Evolutionary conservation across 768 basidiomycete genomes (phyloP).

Genomic region (Pisolithus orientalis): DNA sequence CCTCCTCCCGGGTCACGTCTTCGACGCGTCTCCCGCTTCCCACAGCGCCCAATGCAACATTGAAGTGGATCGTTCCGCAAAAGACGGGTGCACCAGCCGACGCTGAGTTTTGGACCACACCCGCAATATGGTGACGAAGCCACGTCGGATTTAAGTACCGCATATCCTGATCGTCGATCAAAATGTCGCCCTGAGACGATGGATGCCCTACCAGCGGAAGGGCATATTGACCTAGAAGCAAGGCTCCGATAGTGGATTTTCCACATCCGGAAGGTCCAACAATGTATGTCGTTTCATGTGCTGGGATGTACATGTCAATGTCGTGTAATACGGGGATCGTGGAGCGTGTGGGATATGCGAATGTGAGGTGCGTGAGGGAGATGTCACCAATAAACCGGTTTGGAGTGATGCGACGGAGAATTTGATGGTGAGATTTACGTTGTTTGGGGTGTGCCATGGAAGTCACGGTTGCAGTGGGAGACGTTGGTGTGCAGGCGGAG

Average conservation of each 20-base stretch:
- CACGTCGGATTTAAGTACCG: constrained; percentile 65
- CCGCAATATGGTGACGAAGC: constrained; percentile 63
- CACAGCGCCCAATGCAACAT: constrained; percentile 73
- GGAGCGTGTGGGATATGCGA: constrained; percentile 71
- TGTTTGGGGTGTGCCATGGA: constrained; percentile 2
- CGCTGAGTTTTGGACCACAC: constrained; percentile 74
- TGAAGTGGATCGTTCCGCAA: constrained; percentile 76
- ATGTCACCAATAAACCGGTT: constrained; percentile 64
- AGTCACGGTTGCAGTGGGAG: neutral
- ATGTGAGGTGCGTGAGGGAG: constrained; percentile 50
- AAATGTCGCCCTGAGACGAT: constrained; percentile 46
- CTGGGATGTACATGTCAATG: constrained; percentile 63
- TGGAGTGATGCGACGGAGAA: constrained; percentile 63
- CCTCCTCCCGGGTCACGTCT: constrained; percentile 58
- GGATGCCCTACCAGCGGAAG: constrained; percentile 27
- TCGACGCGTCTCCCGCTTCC: constrained; percentile 38
- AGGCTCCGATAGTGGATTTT: constrained; percentile 64
- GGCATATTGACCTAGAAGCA: constrained; percentile 68
- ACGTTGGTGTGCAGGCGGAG: constrained; percentile 18
- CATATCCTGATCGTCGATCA: constrained; percentile 80
- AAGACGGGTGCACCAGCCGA: constrained; percentile 42
- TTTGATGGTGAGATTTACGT: constrained; percentile 8
- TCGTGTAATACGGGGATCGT: constrained; percentile 50
- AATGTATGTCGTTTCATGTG: constrained; percentile 70
- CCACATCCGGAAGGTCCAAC: constrained; percentile 76